Base-by-base conservation (phyloP, 2,329 filamentous ascomycete genomes). In the Exophiala aquamarina region DNA sequence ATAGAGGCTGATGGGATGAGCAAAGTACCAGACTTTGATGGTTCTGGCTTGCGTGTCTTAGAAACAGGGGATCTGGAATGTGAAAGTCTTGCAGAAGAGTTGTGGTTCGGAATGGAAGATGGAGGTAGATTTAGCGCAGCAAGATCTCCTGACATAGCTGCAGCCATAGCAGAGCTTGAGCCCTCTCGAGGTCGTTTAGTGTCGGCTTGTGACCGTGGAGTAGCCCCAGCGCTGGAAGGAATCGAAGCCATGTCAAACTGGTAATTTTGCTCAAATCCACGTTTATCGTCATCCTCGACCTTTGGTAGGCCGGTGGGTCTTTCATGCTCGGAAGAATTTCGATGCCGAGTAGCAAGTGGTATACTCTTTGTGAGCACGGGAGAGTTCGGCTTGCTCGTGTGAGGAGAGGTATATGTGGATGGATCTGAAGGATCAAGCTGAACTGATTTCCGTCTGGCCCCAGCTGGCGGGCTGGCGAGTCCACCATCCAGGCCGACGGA, bases 181-280 rank as follows among this genome's bases (percentile, higher is more conserved):
- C 67, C 60, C 70, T 72, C 28, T 63, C 66, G 20, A 67, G 45
- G 38, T 38, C 58, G 74, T 67, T 29, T 71, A 61, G 17, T 69
- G 67, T 47, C 71, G 63, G 60, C 70, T 66, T 47, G 67, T 13
- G 47, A 43, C 11, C 40, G 46, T 3, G 44, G 19, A 13, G 70
- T 57, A 68, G 59, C 2, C 66, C 67, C 41, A 67, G 67, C 47
- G 62, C 63, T 43, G 68, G 71, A 56, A 71, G 72, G 48, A 65
- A 74, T 36, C 67, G 70, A 47, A 67, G 62, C 23, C 66, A 72
- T 72, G 44, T 70, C 67, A 54, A 73, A 75, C 41, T 73, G 64
- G 58, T 73, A 65, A 26, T 61, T 60, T 33, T 56, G 50, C 36
- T 63, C 58, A 56, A 62, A 54, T 38, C 62, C 59, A 13, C 61